Evolutionary conservation across 768 basidiomycete genomes (phyloP).

Genomic region (Amanita phalloides): DNA sequence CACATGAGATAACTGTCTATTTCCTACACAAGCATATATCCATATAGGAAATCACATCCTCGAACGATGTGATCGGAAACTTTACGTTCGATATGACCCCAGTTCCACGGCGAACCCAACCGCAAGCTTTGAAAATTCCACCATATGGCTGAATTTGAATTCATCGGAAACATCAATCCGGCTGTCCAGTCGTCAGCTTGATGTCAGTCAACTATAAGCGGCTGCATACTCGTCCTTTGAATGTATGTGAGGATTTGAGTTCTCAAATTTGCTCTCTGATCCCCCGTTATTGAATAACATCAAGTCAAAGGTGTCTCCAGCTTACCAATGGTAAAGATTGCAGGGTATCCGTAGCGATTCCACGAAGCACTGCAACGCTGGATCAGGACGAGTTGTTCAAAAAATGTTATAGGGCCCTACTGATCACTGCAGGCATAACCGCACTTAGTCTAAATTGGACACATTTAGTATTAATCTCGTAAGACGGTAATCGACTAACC

Average conservation of each 20-base stretch:
- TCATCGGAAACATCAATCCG: constrained; percentile 79
- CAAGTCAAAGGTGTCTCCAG: constrained; percentile 9
- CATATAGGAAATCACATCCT: background rate
- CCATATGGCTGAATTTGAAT: constrained; percentile 86
- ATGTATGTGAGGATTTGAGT: constrained; percentile 82
- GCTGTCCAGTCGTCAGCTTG: constrained; percentile 25
- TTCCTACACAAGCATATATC: background rate
- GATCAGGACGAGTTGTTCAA: constrained; percentile 16
- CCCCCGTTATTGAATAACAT: constrained; percentile 6
- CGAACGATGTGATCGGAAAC: constrained; percentile 6
- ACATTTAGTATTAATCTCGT: constrained; percentile 6
- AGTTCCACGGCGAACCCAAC: constrained; percentile 74
- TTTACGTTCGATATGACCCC: constrained; percentile 33
- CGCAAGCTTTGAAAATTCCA: constrained; percentile 79
- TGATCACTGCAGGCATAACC: constrained; percentile 94
- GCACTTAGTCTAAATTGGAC: constrained; percentile 57
- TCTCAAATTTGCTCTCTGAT: constrained; percentile 58
- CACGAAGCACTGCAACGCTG: constrained; percentile 51
- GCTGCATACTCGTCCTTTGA: constrained; percentile 61
- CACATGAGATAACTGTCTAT: background rate
- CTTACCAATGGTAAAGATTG: constrained; percentile 75
- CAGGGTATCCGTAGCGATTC: constrained; percentile 78
- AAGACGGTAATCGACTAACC: constrained; percentile 17
- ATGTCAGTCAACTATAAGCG: constrained; percentile 2
- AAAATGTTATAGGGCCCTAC: constrained; percentile 29